Percentiles rank a stretch among this genome's conserved stretches.
Conservation (phyloP, 2,329 filamentous ascomycete species). For the Calonectria montana region DNA sequence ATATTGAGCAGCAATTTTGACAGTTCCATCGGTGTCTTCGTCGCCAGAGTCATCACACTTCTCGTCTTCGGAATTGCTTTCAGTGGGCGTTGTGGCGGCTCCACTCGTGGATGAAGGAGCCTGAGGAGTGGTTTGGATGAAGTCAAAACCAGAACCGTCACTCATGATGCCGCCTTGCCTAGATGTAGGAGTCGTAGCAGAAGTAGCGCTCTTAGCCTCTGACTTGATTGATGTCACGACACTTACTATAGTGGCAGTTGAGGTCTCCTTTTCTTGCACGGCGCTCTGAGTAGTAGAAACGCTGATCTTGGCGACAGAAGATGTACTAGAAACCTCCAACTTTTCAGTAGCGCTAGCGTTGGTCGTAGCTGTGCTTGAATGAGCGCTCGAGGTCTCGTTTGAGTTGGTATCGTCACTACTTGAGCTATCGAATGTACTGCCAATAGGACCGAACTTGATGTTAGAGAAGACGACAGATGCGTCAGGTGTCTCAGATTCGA, state of each 20-base stretch:
- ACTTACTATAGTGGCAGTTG: not conserved
- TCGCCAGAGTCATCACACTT: constrained; percentile 1
- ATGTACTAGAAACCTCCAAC: not conserved
- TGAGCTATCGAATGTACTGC: constrained; percentile 57
- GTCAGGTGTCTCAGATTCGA: constrained; percentile 58
- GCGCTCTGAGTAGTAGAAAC: not conserved
- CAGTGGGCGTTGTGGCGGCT: not conserved
- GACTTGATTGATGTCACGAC: not conserved
- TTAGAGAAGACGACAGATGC: constrained; percentile 66
- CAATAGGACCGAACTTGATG: constrained; percentile 66
- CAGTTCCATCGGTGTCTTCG: constrained; percentile 1
- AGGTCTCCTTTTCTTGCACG: not conserved
- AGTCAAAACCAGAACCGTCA: no score
- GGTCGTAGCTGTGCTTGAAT: not conserved
- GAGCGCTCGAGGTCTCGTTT: constrained; percentile 13
- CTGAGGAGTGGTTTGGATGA: not conserved
- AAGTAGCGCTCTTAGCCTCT: constrained; percentile 5
- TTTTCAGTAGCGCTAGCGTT: not conserved
- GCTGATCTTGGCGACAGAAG: not conserved
- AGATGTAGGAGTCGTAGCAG: not conserved
- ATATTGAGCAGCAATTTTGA: not conserved
- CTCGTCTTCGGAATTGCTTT: not conserved
- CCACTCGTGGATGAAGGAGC: not conserved
- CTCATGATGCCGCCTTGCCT: not conserved
- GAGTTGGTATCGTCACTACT: constrained; percentile 9